These are phyloP conservation scores for Exophiala spinifera DNA, from an alignment of 2,329 filamentous ascomycete species.

Conservation along the genomic window DNA sequence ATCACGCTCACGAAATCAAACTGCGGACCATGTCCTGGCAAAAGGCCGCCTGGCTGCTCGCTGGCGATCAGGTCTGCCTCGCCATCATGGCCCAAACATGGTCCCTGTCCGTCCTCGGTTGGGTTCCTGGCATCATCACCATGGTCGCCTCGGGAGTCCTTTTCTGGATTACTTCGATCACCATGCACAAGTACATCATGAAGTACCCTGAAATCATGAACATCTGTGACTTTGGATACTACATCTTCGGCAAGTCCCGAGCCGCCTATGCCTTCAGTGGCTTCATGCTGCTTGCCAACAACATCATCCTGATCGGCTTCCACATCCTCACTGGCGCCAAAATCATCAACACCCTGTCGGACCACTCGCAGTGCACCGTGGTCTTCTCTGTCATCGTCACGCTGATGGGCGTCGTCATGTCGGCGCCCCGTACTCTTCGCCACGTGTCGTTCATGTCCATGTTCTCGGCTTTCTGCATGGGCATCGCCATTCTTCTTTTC, in stretches of 20 bases:
- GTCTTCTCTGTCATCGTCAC: slow-evolving; percentile 47
- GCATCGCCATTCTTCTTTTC: slow-evolving; percentile 49
- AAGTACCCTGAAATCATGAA: slow-evolving; percentile 50
- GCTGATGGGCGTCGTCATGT: slow-evolving; percentile 49
- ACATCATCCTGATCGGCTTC: slow-evolving; percentile 52
- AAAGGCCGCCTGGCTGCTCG: slow-evolving; percentile 49
- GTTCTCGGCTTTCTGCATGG: slow-evolving; percentile 50
- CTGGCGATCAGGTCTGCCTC: slow-evolving; percentile 50
- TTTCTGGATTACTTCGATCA: slow-evolving; percentile 52
- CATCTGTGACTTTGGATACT: slow-evolving; percentile 50
- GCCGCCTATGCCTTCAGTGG: slow-evolving; percentile 46
- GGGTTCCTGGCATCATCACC: slow-evolving; percentile 48
- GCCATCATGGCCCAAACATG: slow-evolving; percentile 53
- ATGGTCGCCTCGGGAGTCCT: slow-evolving; percentile 46
- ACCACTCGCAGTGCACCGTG: slow-evolving; percentile 50
- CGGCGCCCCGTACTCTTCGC: slow-evolving; percentile 44
- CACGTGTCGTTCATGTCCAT: slow-evolving; percentile 53
- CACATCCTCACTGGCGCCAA: slow-evolving; percentile 51
- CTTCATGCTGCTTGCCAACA: slow-evolving; percentile 52
- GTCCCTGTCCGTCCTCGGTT: slow-evolving; percentile 49
- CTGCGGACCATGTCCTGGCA: slow-evolving; percentile 55
- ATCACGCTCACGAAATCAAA: slow-evolving; percentile 51
- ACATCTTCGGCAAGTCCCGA: slow-evolving; percentile 44
- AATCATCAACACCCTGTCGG: slow-evolving; percentile 49
- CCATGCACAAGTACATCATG: slow-evolving; percentile 54